These are phyloP conservation scores for Phytophthora pluvialis DNA, from an alignment of 352 stramenopile genomes.

Conservation along the genomic window DNA sequence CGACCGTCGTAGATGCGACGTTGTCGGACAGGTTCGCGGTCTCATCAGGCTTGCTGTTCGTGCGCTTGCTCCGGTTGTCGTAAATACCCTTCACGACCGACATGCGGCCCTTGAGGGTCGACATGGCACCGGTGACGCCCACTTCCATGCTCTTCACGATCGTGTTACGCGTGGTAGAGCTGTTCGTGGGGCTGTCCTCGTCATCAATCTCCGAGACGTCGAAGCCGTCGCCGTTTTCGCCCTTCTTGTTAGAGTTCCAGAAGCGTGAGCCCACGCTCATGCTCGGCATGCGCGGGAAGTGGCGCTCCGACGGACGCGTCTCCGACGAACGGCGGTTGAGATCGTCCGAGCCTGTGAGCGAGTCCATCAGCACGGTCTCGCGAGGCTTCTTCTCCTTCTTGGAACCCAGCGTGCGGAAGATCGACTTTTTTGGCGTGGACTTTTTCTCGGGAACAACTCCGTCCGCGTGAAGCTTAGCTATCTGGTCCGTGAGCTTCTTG, in stretches of 20 bases:
- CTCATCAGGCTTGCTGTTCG: slow-evolving; percentile 66
- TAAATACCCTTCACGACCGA: slow-evolving; percentile 82
- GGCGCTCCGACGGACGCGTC: slow-evolving; percentile 55
- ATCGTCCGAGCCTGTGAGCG: slow-evolving; percentile 80
- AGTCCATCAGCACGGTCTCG: slow-evolving; percentile 73
- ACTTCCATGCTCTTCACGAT: slow-evolving; percentile 82
- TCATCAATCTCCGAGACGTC: slow-evolving; percentile 58
- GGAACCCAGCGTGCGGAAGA: slow-evolving; percentile 86
- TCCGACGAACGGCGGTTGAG: slow-evolving; percentile 64
- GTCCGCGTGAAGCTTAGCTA: slow-evolving; percentile 58
- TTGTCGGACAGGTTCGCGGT: slow-evolving; percentile 36
- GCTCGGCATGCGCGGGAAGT: slow-evolving; percentile 74
- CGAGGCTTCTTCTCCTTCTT: slow-evolving; percentile 81
- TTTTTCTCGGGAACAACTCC: slow-evolving; percentile 52
- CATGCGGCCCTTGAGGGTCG: slow-evolving; percentile 83
- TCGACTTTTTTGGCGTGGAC: slow-evolving; percentile 65
- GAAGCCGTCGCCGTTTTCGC: slow-evolving; percentile 49
- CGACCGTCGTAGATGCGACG: slow-evolving; percentile 29
- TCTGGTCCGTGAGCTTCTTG: slow-evolving; percentile 72
- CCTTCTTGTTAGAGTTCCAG: slow-evolving; percentile 68
- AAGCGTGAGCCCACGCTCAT: slow-evolving; percentile 75
- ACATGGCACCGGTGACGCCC: slow-evolving; percentile 76
- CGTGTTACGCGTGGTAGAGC: slow-evolving; percentile 70
- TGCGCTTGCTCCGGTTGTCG: slow-evolving; percentile 61
- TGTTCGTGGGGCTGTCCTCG: slow-evolving; percentile 52